phyloP scores from a whole-genome alignment of 441 rosid species.

The Jatropha podagrica region DNA sequence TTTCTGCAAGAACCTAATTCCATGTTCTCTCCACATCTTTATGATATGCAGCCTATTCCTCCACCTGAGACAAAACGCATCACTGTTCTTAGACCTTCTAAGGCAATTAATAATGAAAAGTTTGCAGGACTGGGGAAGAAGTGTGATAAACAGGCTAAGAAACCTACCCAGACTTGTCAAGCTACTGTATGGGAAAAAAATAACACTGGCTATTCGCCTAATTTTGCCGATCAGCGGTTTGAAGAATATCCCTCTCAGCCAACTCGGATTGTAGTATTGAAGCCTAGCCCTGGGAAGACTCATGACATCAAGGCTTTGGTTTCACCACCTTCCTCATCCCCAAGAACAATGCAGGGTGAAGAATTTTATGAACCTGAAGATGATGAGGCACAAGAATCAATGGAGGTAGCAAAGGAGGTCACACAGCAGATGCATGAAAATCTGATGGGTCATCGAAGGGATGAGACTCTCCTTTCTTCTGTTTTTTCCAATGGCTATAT shows the following conservation, averaged over 20 bases:
- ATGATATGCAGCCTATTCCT: constrained; percentile 50
- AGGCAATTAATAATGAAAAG: constrained; percentile 56
- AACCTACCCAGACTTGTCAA: constrained; percentile 41
- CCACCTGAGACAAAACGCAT: constrained; percentile 77
- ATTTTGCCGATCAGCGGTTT: constrained; percentile 34
- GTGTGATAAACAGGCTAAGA: constrained; percentile 46
- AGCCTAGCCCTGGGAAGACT: constrained; percentile 73
- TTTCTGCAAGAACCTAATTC: constrained; percentile 80
- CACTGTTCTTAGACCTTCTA: constrained; percentile 86
- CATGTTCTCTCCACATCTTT: constrained; percentile 54
- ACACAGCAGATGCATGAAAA: constrained; percentile 48
- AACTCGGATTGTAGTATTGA: constrained; percentile 84
- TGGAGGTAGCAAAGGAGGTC: constrained; percentile 62
- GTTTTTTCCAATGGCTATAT: constrained; percentile 76
- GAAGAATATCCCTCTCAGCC: constrained; percentile 61
- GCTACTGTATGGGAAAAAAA: constrained; percentile 45
- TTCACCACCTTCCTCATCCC: constrained; percentile 47
- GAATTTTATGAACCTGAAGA: constrained; percentile 47
- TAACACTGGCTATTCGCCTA: constrained; percentile 39
- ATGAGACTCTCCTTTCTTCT: constrained; percentile 72
- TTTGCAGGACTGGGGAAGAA: constrained; percentile 41
- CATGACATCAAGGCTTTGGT: constrained; percentile 44
- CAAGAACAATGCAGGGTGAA: constrained; percentile 38
- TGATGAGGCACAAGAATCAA: constrained; percentile 48
- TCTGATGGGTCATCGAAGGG: constrained; percentile 58